Conservation (phyloP, 176 grass and related monocot genomes). For the Triticum monococcum region DNA sequence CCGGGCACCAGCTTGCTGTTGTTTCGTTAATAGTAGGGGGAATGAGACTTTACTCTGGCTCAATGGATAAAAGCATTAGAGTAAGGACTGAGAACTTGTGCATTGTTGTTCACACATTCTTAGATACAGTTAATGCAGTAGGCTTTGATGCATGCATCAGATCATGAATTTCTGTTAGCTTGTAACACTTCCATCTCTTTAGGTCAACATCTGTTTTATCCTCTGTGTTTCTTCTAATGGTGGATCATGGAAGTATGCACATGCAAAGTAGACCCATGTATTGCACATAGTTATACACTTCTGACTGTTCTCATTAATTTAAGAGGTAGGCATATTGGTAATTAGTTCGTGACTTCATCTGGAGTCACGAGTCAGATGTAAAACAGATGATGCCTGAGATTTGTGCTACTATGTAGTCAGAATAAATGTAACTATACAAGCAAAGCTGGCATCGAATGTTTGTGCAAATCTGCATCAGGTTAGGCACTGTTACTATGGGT, state of each 20-base stretch:
- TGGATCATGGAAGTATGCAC: constrained; percentile 28
- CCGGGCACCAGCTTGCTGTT: constrained; percentile 71
- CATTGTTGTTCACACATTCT: neutral
- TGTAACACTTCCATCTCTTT: neutral
- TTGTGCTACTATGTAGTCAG: constrained; percentile 3
- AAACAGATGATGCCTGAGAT: neutral
- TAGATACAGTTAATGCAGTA: constrained; percentile 11
- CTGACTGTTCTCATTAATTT: neutral
- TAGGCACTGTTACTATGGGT: neutral
- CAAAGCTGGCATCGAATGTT: constrained; percentile 19
- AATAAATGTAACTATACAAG: constrained; percentile 15
- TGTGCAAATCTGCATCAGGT: constrained; percentile 7
- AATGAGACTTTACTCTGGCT: constrained; percentile 81
- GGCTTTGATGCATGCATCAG: neutral
- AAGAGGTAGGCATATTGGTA: constrained; percentile 10
- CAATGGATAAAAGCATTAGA: constrained; percentile 94
- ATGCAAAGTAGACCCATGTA: neutral
- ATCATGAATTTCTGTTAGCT: neutral
- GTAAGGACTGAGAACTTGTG: constrained; percentile 53
- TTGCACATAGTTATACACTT: neutral
- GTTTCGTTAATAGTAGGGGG: constrained; percentile 79
- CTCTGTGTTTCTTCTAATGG: neutral
- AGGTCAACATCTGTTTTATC: constrained; percentile 14
- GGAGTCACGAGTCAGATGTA: neutral
- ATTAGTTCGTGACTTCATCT: neutral